Evolutionary conservation across 768 basidiomycete genomes (phyloP), one percentile per base, ranked within the genome.

Genomic region (Boletus vermiculosoides): DNA sequence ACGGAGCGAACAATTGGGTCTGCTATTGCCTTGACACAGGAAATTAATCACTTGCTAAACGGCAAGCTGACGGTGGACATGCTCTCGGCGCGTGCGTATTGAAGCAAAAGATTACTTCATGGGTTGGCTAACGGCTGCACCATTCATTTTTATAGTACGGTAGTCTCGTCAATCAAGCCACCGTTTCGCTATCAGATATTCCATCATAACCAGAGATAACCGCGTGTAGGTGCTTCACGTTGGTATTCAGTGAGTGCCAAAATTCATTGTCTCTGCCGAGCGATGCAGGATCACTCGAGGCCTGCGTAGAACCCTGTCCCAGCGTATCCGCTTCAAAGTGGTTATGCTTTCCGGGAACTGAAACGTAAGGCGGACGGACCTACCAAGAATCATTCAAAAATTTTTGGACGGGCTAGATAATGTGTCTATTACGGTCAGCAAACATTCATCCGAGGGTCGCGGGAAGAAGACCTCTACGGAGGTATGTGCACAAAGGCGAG

Each of bases 141-240:
- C 89, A 91, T 67, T 90, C 87, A 56, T 90, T 79, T 1, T 89
- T 89, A 60, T 91, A 89, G 66, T 87, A 89, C 87, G 59, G 60
- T 34, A 28, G 22, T 40, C 16, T 13, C 18, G 34, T 60, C 39
- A 61, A 40, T 60, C 39, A 55, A 36, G 23, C 52, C 7, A 23
- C 23, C 5, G 12, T n/a, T 13, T 25, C 22, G 40, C 41, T 4
- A 13, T 40, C 9, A 48, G 20, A 39, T 10, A 39, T 54, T 71
- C 36, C 57, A 87, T 87, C 86, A 54, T 90, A 88, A 41, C 88
- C 88, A 3, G 86, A 88, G 28, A 90, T 74, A 39, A 88, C 78
- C 0, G 81, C 87, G 48, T 82, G 83, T 7, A 90, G 68, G 60
- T 89, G 88, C 70, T 81, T 80, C 60, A 90, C 77, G 45, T 85